Base-by-base conservation (phyloP, 805 yeast species). In the Myxozyma mucilagina region DNA sequence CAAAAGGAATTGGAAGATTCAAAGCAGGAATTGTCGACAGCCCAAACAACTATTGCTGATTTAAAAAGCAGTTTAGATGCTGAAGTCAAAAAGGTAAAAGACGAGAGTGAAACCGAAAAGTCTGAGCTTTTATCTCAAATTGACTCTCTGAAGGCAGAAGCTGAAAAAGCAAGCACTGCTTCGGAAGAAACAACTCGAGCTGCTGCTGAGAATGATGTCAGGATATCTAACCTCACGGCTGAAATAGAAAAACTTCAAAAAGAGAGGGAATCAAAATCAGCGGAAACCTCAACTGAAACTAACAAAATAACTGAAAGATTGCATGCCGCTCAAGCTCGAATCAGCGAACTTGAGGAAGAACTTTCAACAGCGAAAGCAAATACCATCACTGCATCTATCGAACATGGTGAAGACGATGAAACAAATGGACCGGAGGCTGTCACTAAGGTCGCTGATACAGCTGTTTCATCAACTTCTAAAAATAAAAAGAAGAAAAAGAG, bases 401-500 rank as follows among this genome's bases (percentile, higher is more conserved):
- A 47, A 42, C 36, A 36, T 8, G 53, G 9, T 36, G 47, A 42
- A 8, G 45, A 42, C 13, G 31, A 31, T 9, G 47, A 57, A 10
- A 51, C 10, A 20, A 47, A 49, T 7, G 52, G 47, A 5, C 53
- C 13, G 13, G 41, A 41, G 11, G 14, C 54, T 16, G 32, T 32
- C 29, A 31, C 14, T 10, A 20, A n/a, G 7, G 13, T 20, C 14
- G 38, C 41, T 34, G 45, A n/a, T 4, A 47, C 49, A 13, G 4
- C 16, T 6, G 44, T 31, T 5, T 24, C 51, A 3, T 7, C 47
- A 8, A 14, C 53, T 13, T 36, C 57, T 5, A 69, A 66, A 56
- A 70, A 70, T 36, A 72, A 70, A 57, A 72, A 69, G 59, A 73
- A 69, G 65, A 72, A 70, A 56, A 70, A 72, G 61, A 68, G 62